Evolutionary conservation across 192 early-diverging fungal species (phyloP).

Genomic region (Gamsiella multidivaricata): DNA sequence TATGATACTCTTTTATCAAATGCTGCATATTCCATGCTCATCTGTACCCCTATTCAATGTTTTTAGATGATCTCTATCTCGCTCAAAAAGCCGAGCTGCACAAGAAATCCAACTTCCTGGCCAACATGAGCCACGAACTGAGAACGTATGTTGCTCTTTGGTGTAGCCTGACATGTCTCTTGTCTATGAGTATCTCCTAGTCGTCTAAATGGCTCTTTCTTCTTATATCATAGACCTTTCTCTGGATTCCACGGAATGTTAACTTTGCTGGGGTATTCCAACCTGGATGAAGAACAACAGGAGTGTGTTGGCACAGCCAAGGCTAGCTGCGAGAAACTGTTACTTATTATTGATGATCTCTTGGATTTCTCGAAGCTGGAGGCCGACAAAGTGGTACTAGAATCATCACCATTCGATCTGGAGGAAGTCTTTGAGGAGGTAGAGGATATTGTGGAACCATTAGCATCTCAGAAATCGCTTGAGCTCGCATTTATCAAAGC

Average conservation of each 20-base stretch:
- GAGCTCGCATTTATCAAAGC: slow-evolving; percentile 64
- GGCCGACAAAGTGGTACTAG: slow-evolving; percentile 64
- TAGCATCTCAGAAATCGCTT: slow-evolving; percentile 64
- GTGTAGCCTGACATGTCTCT: neutral
- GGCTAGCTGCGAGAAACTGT: slow-evolving; percentile 60
- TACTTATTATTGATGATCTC: slow-evolving; percentile 59
- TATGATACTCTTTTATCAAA: neutral
- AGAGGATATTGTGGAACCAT: slow-evolving; percentile 64
- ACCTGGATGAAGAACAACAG: slow-evolving; percentile 59
- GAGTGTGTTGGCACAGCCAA: slow-evolving; percentile 64
- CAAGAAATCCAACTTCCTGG: slow-evolving; percentile 60
- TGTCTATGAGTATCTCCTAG: neutral
- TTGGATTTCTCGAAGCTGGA: slow-evolving; percentile 69
- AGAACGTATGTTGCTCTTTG: slow-evolving; percentile 26
- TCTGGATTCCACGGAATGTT: slow-evolving; percentile 68
- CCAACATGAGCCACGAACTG: slow-evolving; percentile 61
- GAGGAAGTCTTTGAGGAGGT: slow-evolving; percentile 69
- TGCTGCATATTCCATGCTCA: slow-evolving; percentile 6
- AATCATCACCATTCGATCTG: slow-evolving; percentile 61
- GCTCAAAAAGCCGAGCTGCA: slow-evolving; percentile 57
- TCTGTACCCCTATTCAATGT: slow-evolving; percentile 19
- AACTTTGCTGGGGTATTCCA: slow-evolving; percentile 59
- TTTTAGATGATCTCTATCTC: slow-evolving; percentile 46
- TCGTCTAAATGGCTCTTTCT: neutral
- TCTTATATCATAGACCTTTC: slow-evolving; percentile 57